These are phyloP conservation scores for Vitis hybrid DNA, from an alignment of 177 flowering plant species.

Conservation along the genomic window DNA sequence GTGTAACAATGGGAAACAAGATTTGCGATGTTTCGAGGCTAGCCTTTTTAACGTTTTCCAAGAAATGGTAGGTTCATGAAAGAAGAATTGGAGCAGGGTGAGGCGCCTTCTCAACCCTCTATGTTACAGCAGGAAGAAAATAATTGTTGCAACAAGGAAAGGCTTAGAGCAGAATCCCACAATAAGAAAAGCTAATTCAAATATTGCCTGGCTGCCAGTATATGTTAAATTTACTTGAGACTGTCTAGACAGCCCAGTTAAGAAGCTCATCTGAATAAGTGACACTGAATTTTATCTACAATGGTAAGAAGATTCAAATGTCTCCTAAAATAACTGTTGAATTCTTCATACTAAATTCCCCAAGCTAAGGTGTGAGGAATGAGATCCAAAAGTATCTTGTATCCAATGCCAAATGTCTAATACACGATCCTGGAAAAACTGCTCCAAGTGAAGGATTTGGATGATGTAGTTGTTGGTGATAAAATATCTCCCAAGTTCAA, in stretches of 20 bases:
- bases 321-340: too few species aligned
- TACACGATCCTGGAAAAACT: too few species aligned
- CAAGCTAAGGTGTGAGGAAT: too few species aligned
- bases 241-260: not conserved
- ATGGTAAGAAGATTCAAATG: too few species aligned
- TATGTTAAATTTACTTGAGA: not conserved
- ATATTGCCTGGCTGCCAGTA: not conserved
- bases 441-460: too few species aligned
- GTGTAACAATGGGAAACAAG: not conserved
- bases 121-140: not conserved
- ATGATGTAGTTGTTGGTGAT: too few species aligned
- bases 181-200: not conserved
- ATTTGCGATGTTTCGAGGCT: not conserved
- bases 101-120: not conserved
- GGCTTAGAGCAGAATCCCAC: not conserved
- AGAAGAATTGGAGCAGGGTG: not conserved
- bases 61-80: not conserved
- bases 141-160: not conserved
- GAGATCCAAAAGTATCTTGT: too few species aligned
- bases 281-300: too few species aligned
- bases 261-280: not conserved
- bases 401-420: too few species aligned
- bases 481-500: too few species aligned
- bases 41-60: not conserved
- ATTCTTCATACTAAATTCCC: too few species aligned